Percentiles rank a stretch among this genome's conserved stretches.
Evolutionary conservation across 1,139 yeast species (phyloP).

Genomic region (Blastobotrys elegans): DNA sequence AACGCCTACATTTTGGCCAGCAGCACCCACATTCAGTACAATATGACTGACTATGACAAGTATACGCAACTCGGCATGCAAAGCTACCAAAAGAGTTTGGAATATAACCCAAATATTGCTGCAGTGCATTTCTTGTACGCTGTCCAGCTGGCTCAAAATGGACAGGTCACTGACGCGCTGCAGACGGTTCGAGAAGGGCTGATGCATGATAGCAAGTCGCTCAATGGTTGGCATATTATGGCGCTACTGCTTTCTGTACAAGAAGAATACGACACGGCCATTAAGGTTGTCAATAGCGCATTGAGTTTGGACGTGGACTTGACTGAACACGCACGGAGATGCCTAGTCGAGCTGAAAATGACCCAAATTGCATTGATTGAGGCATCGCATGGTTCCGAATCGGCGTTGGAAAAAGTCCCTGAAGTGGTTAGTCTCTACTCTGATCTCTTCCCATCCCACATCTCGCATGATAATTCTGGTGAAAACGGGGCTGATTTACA

Average conservation of each 20-base stretch:
- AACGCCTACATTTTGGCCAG: slow-evolving; percentile 13
- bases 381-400: slow-evolving; percentile 53
- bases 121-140: slow-evolving; percentile 29
- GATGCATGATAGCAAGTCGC: slow-evolving; percentile 37
- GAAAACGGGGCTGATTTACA: not conserved
- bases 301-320: slow-evolving; percentile 22
- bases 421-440: slow-evolving; percentile 61
- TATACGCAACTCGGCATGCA: slow-evolving; percentile 22
- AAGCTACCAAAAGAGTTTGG: slow-evolving; percentile 26
- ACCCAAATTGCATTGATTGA: slow-evolving; percentile 73
- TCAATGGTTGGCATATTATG: slow-evolving; percentile 49
- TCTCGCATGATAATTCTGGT: not conserved
- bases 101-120: slow-evolving; percentile 18
- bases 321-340: slow-evolving; percentile 24
- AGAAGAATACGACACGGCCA: slow-evolving; percentile 45
- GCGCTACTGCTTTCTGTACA: slow-evolving; percentile 49
- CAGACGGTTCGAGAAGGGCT: slow-evolving; percentile 36
- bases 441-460: slow-evolving; percentile 40
- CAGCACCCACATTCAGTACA: slow-evolving; percentile 18
- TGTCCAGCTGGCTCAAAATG: slow-evolving; percentile 27
- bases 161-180: slow-evolving; percentile 29
- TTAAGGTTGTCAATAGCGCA: slow-evolving; percentile 42
- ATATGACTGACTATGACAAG: slow-evolving; percentile 19
- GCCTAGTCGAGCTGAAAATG: slow-evolving; percentile 64
- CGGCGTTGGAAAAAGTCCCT: slow-evolving; percentile 59